A percentile compares a stretch with the other conserved stretches of the same genome.
Conservation (phyloP, 1,139 yeast species). For the Blastobotrys buckinghamii region DNA sequence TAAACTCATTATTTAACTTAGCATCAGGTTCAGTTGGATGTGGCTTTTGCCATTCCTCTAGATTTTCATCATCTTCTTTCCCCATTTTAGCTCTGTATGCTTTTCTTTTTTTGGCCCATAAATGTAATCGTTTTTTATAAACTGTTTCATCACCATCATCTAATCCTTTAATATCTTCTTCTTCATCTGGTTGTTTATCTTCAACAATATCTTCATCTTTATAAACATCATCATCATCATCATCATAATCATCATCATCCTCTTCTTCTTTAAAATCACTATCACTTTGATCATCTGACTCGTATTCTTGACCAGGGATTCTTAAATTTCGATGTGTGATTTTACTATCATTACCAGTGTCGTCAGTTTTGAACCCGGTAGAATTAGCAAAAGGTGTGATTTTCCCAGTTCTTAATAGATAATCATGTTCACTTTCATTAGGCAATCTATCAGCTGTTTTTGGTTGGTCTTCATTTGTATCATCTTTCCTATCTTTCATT, state of each 20-base stretch:
- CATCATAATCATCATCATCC: conserved; percentile 11
- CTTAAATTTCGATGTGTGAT: conserved; percentile 41
- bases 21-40: conserved; percentile 81
- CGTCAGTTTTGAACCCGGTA: conserved; percentile 41
- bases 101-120: conserved; percentile 48
- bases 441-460: conserved; percentile 39
- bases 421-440: conserved; percentile 76
- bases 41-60: conserved; percentile 62
- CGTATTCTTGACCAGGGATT: conserved; percentile 40
- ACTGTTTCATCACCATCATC: conserved; percentile 77
- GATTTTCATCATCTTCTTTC: conserved; percentile 25
- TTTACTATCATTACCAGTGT: conserved; percentile 3
- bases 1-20: conserved; percentile 57
- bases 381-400: conserved; percentile 88
- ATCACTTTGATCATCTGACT: conserved; percentile 8
- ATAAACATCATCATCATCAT: conserved; percentile 12
- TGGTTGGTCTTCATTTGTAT: conserved; percentile 12
- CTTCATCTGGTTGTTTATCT: conserved; percentile 18
- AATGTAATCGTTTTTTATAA: conserved; percentile 52
- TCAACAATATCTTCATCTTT: conserved; percentile 27
- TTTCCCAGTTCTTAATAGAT: conserved; percentile 79
- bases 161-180: conserved; percentile 39
- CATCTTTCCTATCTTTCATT: conserved; percentile 32
- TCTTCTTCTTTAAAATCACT: conserved; percentile 21
- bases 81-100: conserved; percentile 23